Conservation (phyloP, 768 basidiomycete species). For the Trametes sanguinea region DNA sequence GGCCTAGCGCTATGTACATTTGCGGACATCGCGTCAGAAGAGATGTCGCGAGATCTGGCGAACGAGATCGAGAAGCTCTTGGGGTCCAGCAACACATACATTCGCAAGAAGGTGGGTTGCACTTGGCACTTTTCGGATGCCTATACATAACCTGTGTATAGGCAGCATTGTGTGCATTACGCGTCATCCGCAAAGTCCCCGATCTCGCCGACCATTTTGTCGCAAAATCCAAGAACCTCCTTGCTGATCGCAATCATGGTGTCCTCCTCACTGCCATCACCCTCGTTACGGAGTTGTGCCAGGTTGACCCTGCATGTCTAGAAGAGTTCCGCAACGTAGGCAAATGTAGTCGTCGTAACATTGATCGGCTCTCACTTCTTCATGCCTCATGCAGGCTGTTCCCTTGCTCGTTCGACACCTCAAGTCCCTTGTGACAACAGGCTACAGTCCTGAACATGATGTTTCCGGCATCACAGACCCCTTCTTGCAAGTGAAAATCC, state of each 20-base stretch:
- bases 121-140: not conserved
- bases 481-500: constrained; percentile 90
- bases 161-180: constrained; percentile 94
- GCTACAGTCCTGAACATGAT: constrained; percentile 98
- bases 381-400: constrained; percentile 64
- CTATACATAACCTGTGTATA: constrained; percentile 33
- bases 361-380: not conserved
- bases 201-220: constrained; percentile 94
- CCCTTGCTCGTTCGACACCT: constrained; percentile 92
- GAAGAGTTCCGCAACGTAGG: constrained; percentile 90
- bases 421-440: constrained; percentile 92
- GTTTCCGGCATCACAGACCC: constrained; percentile 99
- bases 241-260: constrained; percentile 96
- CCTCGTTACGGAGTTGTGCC: constrained; percentile 93
- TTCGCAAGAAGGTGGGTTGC: constrained; percentile 87
- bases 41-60: constrained; percentile 97
- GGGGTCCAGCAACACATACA: constrained; percentile 97
- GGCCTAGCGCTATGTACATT: constrained; percentile 97
- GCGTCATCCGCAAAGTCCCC: constrained; percentile 94
- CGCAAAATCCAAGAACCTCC: constrained; percentile 81
- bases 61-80: constrained; percentile 98
- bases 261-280: constrained; percentile 94
- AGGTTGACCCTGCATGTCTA: constrained; percentile 67
- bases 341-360: not conserved
- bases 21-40: constrained; percentile 98